These are phyloP conservation scores for Candida pini DNA, from an alignment of 805 yeast species.

Conservation along the genomic window DNA sequence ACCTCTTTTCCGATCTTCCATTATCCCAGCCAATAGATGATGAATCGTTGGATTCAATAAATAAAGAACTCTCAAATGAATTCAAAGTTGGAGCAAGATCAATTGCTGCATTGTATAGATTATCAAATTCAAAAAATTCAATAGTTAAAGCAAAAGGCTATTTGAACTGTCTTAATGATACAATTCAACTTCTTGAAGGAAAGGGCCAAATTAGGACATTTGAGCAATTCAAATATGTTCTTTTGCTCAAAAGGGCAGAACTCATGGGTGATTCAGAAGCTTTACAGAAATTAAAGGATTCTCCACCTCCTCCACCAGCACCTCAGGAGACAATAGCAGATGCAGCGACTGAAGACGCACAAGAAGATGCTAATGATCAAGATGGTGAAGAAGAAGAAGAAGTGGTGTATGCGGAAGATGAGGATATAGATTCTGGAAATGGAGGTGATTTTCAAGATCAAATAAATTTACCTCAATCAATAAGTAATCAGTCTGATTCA, in stretches of 20 bases:
- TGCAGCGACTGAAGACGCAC: too few relatives aligned
- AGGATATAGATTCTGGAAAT: too few relatives aligned
- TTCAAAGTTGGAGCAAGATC: slow-evolving; percentile 69
- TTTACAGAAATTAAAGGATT: not conserved
- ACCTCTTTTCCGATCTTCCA: slow-evolving; percentile 51
- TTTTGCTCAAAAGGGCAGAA: slow-evolving; percentile 26
- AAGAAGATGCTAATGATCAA: too few relatives aligned
- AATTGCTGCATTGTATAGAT: slow-evolving; percentile 60
- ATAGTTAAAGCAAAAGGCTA: slow-evolving; percentile 52
- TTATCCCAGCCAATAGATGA: slow-evolving; percentile 43
- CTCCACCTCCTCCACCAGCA: not conserved
- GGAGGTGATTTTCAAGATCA: not conserved
- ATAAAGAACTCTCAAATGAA: slow-evolving; percentile 51
- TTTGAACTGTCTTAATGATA: slow-evolving; percentile 54
- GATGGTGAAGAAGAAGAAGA: too few relatives aligned
- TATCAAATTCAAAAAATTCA: slow-evolving; percentile 48
- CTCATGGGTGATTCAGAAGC: slow-evolving; percentile 8
- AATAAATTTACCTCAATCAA: too few relatives aligned
- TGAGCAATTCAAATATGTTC: slow-evolving; percentile 33
- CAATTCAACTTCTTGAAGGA: slow-evolving; percentile 25
- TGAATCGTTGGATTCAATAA: slow-evolving; percentile 41
- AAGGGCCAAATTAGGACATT: slow-evolving; percentile 21
- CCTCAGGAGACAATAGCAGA: not conserved
- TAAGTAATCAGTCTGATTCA: too few relatives aligned
- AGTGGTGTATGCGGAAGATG: too few relatives aligned